Evolutionary conservation across 495 filamentous ascomycete species (phyloP), one percentile per base, ranked within the genome.

Genomic region (Pyrenula massariospora): DNA sequence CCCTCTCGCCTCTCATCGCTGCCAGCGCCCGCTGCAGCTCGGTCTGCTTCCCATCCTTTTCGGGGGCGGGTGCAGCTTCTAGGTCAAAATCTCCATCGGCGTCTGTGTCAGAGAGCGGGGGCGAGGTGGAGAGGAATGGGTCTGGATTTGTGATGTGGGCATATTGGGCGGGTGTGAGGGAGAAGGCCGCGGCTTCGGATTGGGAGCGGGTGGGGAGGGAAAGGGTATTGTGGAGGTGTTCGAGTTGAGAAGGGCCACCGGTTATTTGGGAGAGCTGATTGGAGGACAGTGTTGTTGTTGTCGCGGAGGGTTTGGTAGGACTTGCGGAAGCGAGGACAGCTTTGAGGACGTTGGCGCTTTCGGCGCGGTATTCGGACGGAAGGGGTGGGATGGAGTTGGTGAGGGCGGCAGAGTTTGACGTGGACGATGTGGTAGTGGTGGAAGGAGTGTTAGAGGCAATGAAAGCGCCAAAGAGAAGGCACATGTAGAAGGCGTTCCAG

Each of bases 391-490:
- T 83, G 31, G 8, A 42, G 31, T 5, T 8, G 31, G 31, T 5
- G 8, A 15, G 8, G 31, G 15, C 8, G 60, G 71, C 50, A 10
- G 8, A 8, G 19, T 52, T 52, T 5, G 50, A 52, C 8, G 8
- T 52, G 22, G 19, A 8, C 8, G 8, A 8, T 19, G 58, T 57
- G 0, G 71, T 73, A 24, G 71, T 72, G 63, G 85, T 65, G 68
- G 82, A 70, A 2, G 79, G 72, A 54, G 77, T 79, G 73, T 92
- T 95, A 50, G 91, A 96, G 54, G 92, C 90, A 59, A 97, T 90
- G 68, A 95, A 96, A 53, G 93, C 93, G 63, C 93, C 93, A 64
- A 95, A 91, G 57, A 98, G 87, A 58, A 98, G 88, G 62, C 96
- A 88, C 91, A 83, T 81, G 62, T 76, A 77, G 64, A 83, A 77